Evolutionary conservation across 441 rosid genomes (phyloP), one percentile per base, ranked within the genome.

Genomic region (Populus hybrid): DNA sequence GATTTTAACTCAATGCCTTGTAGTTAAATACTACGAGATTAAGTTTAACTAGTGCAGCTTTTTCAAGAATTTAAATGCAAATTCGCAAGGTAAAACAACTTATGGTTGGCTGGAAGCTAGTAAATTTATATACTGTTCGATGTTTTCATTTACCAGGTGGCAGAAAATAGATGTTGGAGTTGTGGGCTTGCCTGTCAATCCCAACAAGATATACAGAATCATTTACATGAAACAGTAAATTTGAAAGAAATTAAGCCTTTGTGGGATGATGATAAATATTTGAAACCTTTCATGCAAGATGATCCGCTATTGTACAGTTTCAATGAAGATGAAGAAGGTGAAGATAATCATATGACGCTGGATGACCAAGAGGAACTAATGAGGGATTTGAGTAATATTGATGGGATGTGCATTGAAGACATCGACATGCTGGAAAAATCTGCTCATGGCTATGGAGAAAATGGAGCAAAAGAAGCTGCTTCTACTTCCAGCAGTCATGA

Each of bases 301-400:
- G 99, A 93, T 88, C 76, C 94, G 18, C 93, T 95, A 73, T 77
- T 93, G 77, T 92, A 90, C 83, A 89, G 95, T 80, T 93, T 93
- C 67, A 83, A 74, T 12, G 97, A 87, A 74, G 97, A 88, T 53
- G 96, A 86, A 72, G 95, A 87, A 70, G 90, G 80, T 32, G 98
- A 88, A 81, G 91, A 88, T 70, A 93, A 88, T 61, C 76, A 42
- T 46, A 70, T 80, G n/a, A 67, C 76, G 34, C 76, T 79, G 1
- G 75, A 87, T 70, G 90, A 90, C 79, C 83, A 83, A 76, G 91
- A 87, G 79, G 89, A 83, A 64, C 21, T 84, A 74, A 61, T 85
- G 79, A 87, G 40, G 82, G 88, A 92, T 73, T 84, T 90, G 79
- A 71, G 70, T 64, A 83, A 85, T 21, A 84, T 91, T 70, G 90